Evolutionary conservation across 192 early-diverging fungal genomes (phyloP).

Genomic region (Linnemannia elongata): DNA sequence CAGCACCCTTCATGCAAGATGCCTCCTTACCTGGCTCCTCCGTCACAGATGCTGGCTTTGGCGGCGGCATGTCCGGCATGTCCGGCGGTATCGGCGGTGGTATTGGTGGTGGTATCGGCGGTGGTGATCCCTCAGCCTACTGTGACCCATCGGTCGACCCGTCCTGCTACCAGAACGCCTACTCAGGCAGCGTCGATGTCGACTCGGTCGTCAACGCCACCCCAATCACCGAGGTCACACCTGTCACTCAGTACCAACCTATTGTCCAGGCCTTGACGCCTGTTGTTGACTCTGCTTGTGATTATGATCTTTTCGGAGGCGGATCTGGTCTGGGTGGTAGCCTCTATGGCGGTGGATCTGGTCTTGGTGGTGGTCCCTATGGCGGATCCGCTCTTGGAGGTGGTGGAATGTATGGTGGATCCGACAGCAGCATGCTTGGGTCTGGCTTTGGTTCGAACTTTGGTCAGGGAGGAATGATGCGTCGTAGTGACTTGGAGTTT

Average conservation of each 20-base stretch:
- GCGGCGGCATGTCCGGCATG: background rate
- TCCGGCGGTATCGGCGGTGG: no score
- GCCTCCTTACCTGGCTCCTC: background rate
- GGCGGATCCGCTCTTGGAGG: no score
- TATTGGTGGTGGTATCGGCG: no score
- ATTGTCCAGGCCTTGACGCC: constrained; percentile 39
- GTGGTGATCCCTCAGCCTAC: background rate
- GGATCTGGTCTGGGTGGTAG: background rate
- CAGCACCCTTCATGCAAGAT: constrained; percentile 5
- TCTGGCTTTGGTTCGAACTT: background rate
- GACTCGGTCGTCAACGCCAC: constrained; percentile 20
- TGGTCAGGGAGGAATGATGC: background rate
- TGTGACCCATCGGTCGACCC: background rate
- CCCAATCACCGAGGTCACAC: constrained; percentile 38
- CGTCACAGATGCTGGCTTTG: background rate
- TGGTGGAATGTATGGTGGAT: background rate
- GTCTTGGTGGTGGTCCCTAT: background rate
- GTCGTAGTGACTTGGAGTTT: background rate
- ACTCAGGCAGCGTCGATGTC: constrained; percentile 26
- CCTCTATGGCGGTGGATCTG: background rate
- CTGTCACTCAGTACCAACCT: constrained; percentile 51
- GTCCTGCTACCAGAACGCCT: constrained; percentile 16
- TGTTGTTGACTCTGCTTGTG: constrained; percentile 23
- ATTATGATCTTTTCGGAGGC: background rate
- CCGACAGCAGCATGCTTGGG: background rate